Evolutionary conservation across 2,329 filamentous ascomycete species (phyloP).

Genomic region (Xylariaceae sp.): DNA sequence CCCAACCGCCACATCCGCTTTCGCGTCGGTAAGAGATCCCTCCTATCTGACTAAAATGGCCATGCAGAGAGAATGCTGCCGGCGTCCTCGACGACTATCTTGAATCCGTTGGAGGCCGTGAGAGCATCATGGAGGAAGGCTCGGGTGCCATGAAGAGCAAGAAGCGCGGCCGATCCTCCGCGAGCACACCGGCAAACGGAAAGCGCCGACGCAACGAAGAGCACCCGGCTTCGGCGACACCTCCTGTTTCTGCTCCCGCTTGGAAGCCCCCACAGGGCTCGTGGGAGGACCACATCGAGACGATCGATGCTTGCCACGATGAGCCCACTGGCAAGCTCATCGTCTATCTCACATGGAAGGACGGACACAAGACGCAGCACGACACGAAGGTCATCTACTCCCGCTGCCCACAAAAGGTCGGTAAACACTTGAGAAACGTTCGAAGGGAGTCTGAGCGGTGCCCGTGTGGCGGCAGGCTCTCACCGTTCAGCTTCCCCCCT

Average conservation of each 20-base stretch:
- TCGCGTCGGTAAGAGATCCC: too few relatives aligned
- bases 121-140: slow-evolving; percentile 48
- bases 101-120: slow-evolving; percentile 56
- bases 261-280: slow-evolving; percentile 67
- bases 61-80: slow-evolving; percentile 48
- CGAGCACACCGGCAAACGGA: slow-evolving; percentile 34
- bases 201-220: slow-evolving; percentile 47
- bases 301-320: slow-evolving; percentile 69
- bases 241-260: slow-evolving; percentile 38
- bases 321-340: slow-evolving; percentile 53
- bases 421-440: slow-evolving; percentile 13
- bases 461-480: not conserved
- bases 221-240: slow-evolving; percentile 45
- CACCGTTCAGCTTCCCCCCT: too few relatives aligned
- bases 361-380: slow-evolving; percentile 69
- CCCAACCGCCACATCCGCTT: not conserved
- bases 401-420: slow-evolving; percentile 72
- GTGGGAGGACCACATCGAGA: slow-evolving; percentile 70
- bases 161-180: slow-evolving; percentile 51
- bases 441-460: not conserved
- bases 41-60: not conserved
- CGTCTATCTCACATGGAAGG: slow-evolving; percentile 70
- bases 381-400: slow-evolving; percentile 62
- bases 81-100: slow-evolving; percentile 63
- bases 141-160: slow-evolving; percentile 47